Evolutionary conservation across 768 basidiomycete genomes (phyloP), one percentile per base, ranked within the genome.

Genomic region (Lentinus tigrinus): DNA sequence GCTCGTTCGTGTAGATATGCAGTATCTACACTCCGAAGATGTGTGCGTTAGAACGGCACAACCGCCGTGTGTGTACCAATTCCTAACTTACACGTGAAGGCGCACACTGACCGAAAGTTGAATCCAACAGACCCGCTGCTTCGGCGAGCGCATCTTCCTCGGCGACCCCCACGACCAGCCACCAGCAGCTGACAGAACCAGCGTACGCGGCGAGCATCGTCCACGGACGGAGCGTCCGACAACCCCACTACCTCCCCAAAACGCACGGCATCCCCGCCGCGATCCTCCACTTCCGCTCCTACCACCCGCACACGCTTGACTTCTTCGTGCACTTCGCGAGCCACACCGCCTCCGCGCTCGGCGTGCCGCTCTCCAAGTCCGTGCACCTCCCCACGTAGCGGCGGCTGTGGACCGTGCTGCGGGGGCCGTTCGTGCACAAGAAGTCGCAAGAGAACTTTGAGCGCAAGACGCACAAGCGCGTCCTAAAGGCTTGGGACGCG

Each of bases 271-370:
- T 92, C 54, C 93, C 95, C 52, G 90, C 85, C 64, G 94, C 93
- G 3, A 78, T 80, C 48, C 78, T 98, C 58, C 92, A 94, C 66
- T 83, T 98, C 71, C 88, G 91, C 48, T 85, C 93, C 1, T 84
- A 95, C 75, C 78, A 85, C 66, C 75, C 80, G 14, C 70, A 74
- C 37, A 80, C 83, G 8, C 84, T 98, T 49, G 82, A 85, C 65
- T 81, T 94, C 59, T 95, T 90, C 74, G 81, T 87, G 5, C 88
- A 91, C 70, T 95, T 98, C 64, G 87, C 88, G 0, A 71, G 83
- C 0, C 93, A 95, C 64, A 86, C 93, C 0, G 95, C 95, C 0
- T 77, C 85, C n/a, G 85, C 92, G 1, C 81, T 98, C 40, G 89
- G 83, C 17, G 91, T 96, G 43, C 93, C 95, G 1, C 77, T 81